Conservation (phyloP, 331 rosid genomes). For the Stylosanthes scabra region DNA sequence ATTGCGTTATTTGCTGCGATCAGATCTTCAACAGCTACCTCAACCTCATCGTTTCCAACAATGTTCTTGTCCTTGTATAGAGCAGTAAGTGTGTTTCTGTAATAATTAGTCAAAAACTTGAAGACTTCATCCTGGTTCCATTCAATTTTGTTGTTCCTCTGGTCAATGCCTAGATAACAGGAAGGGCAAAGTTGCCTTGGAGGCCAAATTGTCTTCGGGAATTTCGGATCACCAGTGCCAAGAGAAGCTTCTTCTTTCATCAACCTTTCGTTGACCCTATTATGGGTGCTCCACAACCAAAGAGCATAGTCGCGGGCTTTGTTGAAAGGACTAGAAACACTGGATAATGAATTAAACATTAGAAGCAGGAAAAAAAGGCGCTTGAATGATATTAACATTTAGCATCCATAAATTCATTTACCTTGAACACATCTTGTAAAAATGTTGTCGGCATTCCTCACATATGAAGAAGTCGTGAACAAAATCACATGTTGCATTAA, state of each 20-base stretch:
- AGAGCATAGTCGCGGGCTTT: constrained; percentile 77
- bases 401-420: constrained; percentile 32
- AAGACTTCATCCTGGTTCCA: constrained; percentile 83
- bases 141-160: constrained; percentile 48
- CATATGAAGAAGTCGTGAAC: constrained; percentile 84
- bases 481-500: constrained; percentile 80
- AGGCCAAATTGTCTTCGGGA: constrained; percentile 95
- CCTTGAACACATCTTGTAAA: constrained; percentile 89
- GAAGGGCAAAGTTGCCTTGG: constrained; percentile 77
- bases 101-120: constrained; percentile 63
- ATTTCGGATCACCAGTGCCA: constrained; percentile 84
- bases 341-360: constrained; percentile 45
- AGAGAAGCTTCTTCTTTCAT: constrained; percentile 79
- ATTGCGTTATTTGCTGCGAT: constrained; percentile 67
- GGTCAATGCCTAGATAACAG: constrained; percentile 59
- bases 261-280: constrained; percentile 78
- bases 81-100: constrained; percentile 65
- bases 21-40: constrained; percentile 58
- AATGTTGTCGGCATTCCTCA: constrained; percentile 96
- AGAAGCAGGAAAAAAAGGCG: constrained; percentile 26
- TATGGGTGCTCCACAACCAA: constrained; percentile 95
- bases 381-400: constrained; percentile 26
- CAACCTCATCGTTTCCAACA: constrained; percentile 42
- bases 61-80: constrained; percentile 57
- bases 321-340: constrained; percentile 79